Evolutionary conservation across 495 filamentous ascomycete genomes (phyloP).

Genomic region (Aspergillus nidulans): DNA sequence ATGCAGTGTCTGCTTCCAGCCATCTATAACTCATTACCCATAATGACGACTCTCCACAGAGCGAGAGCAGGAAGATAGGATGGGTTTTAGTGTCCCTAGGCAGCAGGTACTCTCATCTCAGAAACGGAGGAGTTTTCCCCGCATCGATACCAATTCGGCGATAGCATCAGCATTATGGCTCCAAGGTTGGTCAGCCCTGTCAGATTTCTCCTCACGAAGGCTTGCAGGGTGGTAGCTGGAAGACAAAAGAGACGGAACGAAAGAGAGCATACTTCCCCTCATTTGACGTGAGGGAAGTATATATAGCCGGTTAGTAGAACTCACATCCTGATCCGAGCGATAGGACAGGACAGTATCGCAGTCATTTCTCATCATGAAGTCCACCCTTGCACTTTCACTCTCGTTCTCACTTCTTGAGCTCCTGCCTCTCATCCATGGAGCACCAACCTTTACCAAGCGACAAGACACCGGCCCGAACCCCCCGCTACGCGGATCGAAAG

Average conservation of each 20-base stretch:
- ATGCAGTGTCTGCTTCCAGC: neutral
- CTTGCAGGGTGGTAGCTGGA: neutral
- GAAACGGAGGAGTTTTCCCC: neutral
- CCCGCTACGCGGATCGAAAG: conserved; percentile 28
- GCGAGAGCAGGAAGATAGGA: neutral
- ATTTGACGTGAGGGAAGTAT: neutral
- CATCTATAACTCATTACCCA: neutral
- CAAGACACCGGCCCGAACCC: conserved; percentile 27
- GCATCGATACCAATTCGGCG: conserved; percentile 1
- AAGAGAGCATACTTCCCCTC: neutral
- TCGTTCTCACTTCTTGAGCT: conserved; percentile 5
- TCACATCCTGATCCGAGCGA: neutral
- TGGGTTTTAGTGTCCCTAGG: neutral
- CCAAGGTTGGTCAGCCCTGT: neutral
- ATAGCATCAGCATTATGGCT: neutral
- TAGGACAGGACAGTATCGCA: neutral
- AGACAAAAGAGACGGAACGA: neutral
- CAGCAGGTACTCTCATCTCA: neutral
- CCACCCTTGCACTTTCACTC: conserved; percentile 4
- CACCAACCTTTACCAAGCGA: conserved; percentile 13
- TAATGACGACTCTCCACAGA: neutral
- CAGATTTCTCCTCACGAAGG: conserved; percentile 2
- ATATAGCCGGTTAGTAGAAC: neutral
- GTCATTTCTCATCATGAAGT: conserved; percentile 14
- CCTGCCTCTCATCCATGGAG: conserved; percentile 11